Evolutionary conservation across 495 filamentous ascomycete genomes (phyloP), one percentile per base, ranked within the genome.

Genomic region (Hypoxylon lenormandii): DNA sequence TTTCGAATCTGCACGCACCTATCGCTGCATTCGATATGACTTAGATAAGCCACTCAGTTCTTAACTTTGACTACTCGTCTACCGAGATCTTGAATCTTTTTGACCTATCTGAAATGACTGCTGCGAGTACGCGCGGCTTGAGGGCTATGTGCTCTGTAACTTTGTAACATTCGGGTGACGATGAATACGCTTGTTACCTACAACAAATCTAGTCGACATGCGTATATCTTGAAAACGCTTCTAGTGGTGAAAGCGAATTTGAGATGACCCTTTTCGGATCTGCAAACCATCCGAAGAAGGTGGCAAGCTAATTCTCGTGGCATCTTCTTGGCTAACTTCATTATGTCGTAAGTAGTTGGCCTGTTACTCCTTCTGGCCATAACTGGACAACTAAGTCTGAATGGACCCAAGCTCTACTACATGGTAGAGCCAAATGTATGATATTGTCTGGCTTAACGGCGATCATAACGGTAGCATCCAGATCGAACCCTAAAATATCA

Each of bases 381-480:
- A 26, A 51, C 51, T 15, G 37, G 56, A 23, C 40, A 26, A 51
- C 51, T 15, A 45, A 51, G 57, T 18, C 26, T 22, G 33, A 5
- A 19, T 51, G 7, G 26, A 49, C 16, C 48, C 26, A 33, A 51
- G 48, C 22, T 23, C 46, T 21, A n/a, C 4, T 11, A 2, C 4
- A 6, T 45, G 16, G 13, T 61, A 45, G 19, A 66, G 21, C 18
- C 18, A 43, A 16, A 48, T 23, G 22, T 61, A 50, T 16, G 51
- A 66, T 64, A 19, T 10, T 18, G 47, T 45, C 23, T 13, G 28
- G 38, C 56, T 66, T 71, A 63, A 47, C 45, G 13, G 52, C 59
- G 68, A 66, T 71, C 68, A 62, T 71, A 63, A 52, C n/a, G 57
- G 68, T 71, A 33, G 50, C 68, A 71, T 66, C 50, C 58, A 62